These are phyloP conservation scores for Tolypocladium guangdongense DNA, from an alignment of 2,329 filamentous ascomycete species.

Conservation along the genomic window DNA sequence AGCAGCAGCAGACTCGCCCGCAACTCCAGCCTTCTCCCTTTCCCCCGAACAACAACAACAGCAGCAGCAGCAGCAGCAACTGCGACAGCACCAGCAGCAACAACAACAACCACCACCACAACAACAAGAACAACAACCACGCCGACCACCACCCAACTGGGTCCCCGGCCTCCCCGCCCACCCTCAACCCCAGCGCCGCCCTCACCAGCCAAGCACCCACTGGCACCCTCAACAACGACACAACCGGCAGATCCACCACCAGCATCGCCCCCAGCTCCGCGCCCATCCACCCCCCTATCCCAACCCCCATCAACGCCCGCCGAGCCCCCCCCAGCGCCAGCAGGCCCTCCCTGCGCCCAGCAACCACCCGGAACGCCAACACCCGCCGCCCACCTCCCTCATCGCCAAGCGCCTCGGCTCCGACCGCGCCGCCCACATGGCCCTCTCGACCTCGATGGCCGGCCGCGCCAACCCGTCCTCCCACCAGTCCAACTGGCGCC, in stretches of 20 bases:
- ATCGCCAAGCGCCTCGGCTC: slow-evolving; percentile 41
- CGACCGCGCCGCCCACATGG: slow-evolving; percentile 36
- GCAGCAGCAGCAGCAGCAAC: background rate
- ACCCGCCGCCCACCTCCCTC: slow-evolving; percentile 21
- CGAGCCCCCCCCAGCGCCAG: slow-evolving; percentile 10
- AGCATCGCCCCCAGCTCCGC: slow-evolving; percentile 1
- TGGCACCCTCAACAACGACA: slow-evolving; percentile 8
- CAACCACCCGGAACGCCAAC: slow-evolving; percentile 7
- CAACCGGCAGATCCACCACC: slow-evolving; percentile 6
- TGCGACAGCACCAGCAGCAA: background rate
- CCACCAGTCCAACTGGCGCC: slow-evolving; percentile 1
- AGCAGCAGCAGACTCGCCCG: background rate
- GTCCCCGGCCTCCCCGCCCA: slow-evolving; percentile 5
- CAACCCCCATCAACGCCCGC: background rate
- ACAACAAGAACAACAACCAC: background rate
- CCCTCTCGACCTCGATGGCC: slow-evolving; percentile 15
- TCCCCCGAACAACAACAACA: background rate
- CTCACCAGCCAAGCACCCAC: slow-evolving; percentile 5
- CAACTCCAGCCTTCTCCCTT: slow-evolving; percentile 1
- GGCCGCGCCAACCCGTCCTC: background rate
- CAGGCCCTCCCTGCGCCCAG: slow-evolving; percentile 6
- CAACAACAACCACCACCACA: background rate
- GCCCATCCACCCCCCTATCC: slow-evolving; percentile 1
- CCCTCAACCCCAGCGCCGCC: slow-evolving; percentile 5
- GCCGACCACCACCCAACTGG: background rate